Base-by-base conservation (phyloP, 352 stramenopile species). In the Phytophthora sojae region DNA sequence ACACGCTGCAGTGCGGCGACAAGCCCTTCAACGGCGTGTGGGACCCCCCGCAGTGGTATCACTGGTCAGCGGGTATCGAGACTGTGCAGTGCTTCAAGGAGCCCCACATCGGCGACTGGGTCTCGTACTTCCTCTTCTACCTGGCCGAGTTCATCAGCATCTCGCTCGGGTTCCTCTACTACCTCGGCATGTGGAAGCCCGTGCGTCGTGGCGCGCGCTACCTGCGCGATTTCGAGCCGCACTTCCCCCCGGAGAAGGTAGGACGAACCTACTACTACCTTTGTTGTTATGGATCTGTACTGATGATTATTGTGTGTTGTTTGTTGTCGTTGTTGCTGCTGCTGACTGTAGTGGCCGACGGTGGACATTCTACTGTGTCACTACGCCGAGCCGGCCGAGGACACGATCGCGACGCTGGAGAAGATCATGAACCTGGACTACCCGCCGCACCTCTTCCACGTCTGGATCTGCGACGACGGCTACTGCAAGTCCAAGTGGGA, bases 401-500 rank as follows among this genome's bases (percentile, higher is more conserved):
- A 93, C 57, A 91, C 87, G 30, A 91, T 92, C 57, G 82, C 83
- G 9, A 94, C 87, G 60, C 65, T 93, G 9, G 81, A 91, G 49
- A 89, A 88, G 55, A 91, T 90, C 57, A 88, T 93, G 74, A 89
- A 85, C 57, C 55, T 93, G 37, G 83, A 93, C 67, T 94, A 94
- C 64, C 86, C 86, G 32, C 80, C 81, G 15, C 77, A 94, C 42
- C 66, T 93, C 6, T 84, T 89, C 64, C 81, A 92, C 55, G 80
- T 92, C 15, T 91, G 83, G 74, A 90, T 93, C 53, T 92, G 85
- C 58, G 86, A 94, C 58, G 86, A 94, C 58, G 86, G 86, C 14
- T 90, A 89, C 60, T 91, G 83, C 47, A 90, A 91, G 39, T 75
- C 85, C 64, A 91, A 90, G 71, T 93, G 85, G 79, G 75, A 84